Evolutionary conservation across 1,284 basidiomycete genomes (phyloP).

Genomic region (Fomitopsis palustris): DNA sequence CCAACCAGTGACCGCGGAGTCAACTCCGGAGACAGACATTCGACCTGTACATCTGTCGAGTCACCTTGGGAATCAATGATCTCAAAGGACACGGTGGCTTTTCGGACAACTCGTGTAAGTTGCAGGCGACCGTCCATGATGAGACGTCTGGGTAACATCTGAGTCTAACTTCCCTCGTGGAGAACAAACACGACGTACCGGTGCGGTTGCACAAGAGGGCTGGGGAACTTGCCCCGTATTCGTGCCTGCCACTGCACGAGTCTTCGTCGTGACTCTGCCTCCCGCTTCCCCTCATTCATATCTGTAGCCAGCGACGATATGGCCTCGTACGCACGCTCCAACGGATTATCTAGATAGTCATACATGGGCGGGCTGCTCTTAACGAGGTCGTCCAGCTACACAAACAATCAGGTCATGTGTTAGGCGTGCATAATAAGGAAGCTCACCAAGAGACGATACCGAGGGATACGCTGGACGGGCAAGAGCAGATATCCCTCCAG

Average conservation of each 20-base stretch:
- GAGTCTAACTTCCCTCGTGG: neutral
- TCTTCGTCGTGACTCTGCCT: constrained; percentile 85
- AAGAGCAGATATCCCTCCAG: constrained; percentile 93
- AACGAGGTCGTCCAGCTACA: constrained; percentile 78
- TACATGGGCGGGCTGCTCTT: constrained; percentile 78
- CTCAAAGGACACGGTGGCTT: constrained; percentile 82
- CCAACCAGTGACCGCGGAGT: constrained; percentile 74
- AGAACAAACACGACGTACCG: constrained; percentile 45
- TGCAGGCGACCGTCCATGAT: constrained; percentile 86
- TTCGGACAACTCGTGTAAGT: constrained; percentile 87
- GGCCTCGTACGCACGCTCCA: constrained; percentile 81
- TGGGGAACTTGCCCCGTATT: constrained; percentile 89
- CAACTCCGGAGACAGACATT: constrained; percentile 81
- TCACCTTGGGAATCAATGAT: constrained; percentile 75
- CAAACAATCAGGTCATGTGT: neutral
- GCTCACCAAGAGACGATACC: constrained; percentile 87
- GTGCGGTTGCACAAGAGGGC: constrained; percentile 96
- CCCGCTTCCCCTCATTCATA: constrained; percentile 97
- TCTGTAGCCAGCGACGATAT: constrained; percentile 86
- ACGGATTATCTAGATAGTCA: constrained; percentile 74
- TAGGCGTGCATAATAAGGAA: neutral
- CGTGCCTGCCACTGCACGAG: constrained; percentile 91
- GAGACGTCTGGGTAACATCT: constrained; percentile 53
- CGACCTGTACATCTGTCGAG: constrained; percentile 80
- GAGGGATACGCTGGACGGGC: constrained; percentile 94